Percentiles rank a stretch among this genome's conserved stretches.
phyloP scores from a whole-genome alignment of 2,329 filamentous ascomycete species.

The Sclerotinia trifoliorum region DNA sequence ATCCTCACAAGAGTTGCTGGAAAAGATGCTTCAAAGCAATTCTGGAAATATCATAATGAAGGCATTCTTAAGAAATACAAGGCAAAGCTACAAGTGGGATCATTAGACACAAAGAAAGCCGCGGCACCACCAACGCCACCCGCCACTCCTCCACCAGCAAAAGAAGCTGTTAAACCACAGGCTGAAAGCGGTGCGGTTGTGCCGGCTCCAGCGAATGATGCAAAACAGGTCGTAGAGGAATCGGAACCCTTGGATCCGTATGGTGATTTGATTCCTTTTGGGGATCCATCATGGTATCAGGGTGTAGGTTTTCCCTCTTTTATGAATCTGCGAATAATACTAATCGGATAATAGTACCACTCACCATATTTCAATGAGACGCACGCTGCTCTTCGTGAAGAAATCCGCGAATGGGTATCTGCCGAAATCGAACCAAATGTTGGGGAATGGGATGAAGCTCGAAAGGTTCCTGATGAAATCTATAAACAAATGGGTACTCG shows the following conservation, averaged over 20 bases:
- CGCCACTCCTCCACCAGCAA: conserved; percentile 46
- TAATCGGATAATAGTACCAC: conserved; percentile 65
- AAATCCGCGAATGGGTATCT: conserved; percentile 91
- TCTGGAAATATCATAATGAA: conserved; percentile 42
- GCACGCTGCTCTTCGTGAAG: conserved; percentile 84
- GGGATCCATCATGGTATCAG: conserved; percentile 93
- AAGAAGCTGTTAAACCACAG: conserved; percentile 55
- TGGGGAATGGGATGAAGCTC: conserved; percentile 95
- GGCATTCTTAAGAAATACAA: conserved; percentile 58
- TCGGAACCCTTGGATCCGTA: conserved; percentile 79
- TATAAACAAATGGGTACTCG: conserved; percentile 95
- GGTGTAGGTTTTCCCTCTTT: conserved; percentile 60
- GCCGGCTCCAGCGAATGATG: conserved; percentile 44
- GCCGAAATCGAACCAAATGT: conserved; percentile 86
- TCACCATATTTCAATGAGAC: conserved; percentile 96
- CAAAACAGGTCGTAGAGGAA: conserved; percentile 42
- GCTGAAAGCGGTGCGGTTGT: conserved; percentile 56
- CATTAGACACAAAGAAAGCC: conserved; percentile 80
- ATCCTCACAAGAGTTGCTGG: conserved; percentile 39
- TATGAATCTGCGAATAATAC: not conserved
- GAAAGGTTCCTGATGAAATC: conserved; percentile 80
- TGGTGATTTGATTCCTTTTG: conserved; percentile 85
- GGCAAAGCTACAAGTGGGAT: conserved; percentile 85
- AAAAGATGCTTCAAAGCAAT: conserved; percentile 40
- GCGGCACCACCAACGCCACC: conserved; percentile 52